phyloP scores from a whole-genome alignment of 78 protist genomes.

The Protostelium mycophagum region DNA sequence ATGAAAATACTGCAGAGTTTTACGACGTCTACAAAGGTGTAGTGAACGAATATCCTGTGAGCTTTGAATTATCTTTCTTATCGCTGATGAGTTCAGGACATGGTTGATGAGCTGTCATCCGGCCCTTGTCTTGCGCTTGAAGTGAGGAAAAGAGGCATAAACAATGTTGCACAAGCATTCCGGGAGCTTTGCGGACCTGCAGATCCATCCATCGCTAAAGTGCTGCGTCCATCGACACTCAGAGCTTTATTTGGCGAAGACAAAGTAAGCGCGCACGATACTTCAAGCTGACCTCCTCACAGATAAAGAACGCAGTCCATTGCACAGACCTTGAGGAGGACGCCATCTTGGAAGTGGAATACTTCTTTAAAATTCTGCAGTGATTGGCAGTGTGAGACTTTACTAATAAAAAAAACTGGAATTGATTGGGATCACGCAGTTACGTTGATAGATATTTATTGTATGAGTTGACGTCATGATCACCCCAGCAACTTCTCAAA shows the following conservation, averaged over 20 bases:
- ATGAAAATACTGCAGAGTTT: not conserved
- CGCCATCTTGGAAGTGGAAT: not conserved
- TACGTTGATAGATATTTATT: too few species aligned
- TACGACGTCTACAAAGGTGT: not conserved
- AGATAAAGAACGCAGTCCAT: not conserved
- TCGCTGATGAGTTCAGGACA: too few species aligned
- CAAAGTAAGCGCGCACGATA: not conserved
- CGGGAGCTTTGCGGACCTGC: not conserved
- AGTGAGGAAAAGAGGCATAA: not conserved
- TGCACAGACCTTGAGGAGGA: not conserved
- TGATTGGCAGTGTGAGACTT: not conserved
- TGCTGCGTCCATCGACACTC: not conserved
- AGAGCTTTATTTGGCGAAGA: not conserved
- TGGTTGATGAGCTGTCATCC: not conserved
- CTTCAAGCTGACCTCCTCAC: not conserved
- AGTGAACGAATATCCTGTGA: not conserved
- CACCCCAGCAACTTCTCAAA: too few species aligned
- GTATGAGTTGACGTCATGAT: too few species aligned
- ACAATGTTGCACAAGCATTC: not conserved
- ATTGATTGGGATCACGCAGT: too few species aligned
- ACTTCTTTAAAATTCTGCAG: not conserved
- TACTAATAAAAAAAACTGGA: too few species aligned
- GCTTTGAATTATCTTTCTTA: too few species aligned
- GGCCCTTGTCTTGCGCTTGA: not conserved
- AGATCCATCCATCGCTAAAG: not conserved